These are phyloP conservation scores for Penicillium thymicola DNA, from an alignment of 2,329 filamentous ascomycete genomes.

Conservation along the genomic window DNA sequence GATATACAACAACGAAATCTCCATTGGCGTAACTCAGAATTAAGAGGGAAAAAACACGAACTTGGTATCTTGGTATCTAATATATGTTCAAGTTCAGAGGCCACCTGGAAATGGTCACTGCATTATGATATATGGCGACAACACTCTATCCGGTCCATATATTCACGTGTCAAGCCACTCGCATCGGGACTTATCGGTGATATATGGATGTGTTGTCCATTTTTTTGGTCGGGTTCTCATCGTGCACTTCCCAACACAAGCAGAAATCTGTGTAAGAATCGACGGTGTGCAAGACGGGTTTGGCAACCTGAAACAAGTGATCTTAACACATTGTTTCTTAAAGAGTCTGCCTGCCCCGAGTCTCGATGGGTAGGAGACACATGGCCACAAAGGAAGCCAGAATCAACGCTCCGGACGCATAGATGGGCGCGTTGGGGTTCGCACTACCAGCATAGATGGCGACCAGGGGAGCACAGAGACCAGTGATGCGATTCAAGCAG, in stretches of 20 bases:
- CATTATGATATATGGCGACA: neutral
- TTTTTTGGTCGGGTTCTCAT: neutral
- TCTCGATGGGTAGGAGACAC: constrained; percentile 47
- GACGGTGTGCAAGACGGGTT: neutral
- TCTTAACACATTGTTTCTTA: constrained; percentile 12
- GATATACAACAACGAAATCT: neutral
- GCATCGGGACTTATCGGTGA: neutral
- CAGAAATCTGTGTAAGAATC: neutral
- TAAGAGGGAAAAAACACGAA: neutral
- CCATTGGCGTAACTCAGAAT: neutral
- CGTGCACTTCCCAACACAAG: neutral
- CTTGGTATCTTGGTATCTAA: constrained; percentile 4
- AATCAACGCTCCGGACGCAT: constrained; percentile 44
- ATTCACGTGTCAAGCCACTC: neutral
- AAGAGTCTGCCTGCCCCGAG: constrained; percentile 42
- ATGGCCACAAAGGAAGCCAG: constrained; percentile 47
- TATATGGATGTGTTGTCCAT: neutral
- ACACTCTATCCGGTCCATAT: neutral
- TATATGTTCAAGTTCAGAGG: constrained; percentile 1
- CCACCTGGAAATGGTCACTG: neutral
- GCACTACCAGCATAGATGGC: constrained; percentile 40
- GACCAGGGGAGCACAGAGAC: constrained; percentile 46
- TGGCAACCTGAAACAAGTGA: neutral
- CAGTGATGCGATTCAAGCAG: constrained; percentile 45
- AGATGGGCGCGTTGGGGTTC: constrained; percentile 45